A percentile compares a stretch with the other conserved stretches of the same genome.
phyloP scores from a whole-genome alignment of 768 basidiomycete genomes.

The Lactarius akahatsu region DNA sequence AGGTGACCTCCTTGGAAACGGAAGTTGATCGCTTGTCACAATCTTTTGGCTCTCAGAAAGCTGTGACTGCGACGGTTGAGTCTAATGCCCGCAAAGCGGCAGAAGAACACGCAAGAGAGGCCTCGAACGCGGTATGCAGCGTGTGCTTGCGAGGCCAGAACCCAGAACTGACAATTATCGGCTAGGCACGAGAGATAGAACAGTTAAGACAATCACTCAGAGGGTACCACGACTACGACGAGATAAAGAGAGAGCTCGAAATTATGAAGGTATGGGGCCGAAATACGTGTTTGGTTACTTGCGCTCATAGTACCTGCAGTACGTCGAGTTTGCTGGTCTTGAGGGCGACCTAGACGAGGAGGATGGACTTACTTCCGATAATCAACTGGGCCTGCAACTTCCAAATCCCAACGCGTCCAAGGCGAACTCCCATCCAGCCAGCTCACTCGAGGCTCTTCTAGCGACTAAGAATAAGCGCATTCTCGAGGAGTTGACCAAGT shows the following conservation, averaged over 20 bases:
- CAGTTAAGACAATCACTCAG: conserved; percentile 66
- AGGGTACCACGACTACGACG: conserved; percentile 86
- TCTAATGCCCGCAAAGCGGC: conserved; percentile 47
- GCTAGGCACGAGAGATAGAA: conserved; percentile 62
- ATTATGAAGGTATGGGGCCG: conserved; percentile 84
- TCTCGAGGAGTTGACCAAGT: conserved; percentile 88
- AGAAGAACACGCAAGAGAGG: conserved; percentile 61
- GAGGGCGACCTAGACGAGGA: conserved; percentile 72
- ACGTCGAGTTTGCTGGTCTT: conserved; percentile 91
- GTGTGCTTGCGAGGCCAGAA: not conserved
- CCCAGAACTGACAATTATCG: conserved; percentile 12
- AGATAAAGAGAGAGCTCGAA: conserved; percentile 95
- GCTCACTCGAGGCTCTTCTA: conserved; percentile 86
- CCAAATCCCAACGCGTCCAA: conserved; percentile 91
- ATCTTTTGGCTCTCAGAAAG: conserved; percentile 62
- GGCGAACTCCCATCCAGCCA: conserved; percentile 69
- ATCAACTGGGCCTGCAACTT: conserved; percentile 58
- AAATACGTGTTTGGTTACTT: not conserved
- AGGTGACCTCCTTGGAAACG: conserved; percentile 71
- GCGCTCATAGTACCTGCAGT: conserved; percentile 48
- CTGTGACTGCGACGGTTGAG: conserved; percentile 48
- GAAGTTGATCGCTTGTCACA: conserved; percentile 71
- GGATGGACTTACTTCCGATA: conserved; percentile 36
- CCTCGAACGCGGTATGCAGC: conserved; percentile 52
- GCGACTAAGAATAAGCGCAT: conserved; percentile 93